Evolutionary conservation across 2,329 filamentous ascomycete genomes (phyloP).

Genomic region (Dactylellina sp.): DNA sequence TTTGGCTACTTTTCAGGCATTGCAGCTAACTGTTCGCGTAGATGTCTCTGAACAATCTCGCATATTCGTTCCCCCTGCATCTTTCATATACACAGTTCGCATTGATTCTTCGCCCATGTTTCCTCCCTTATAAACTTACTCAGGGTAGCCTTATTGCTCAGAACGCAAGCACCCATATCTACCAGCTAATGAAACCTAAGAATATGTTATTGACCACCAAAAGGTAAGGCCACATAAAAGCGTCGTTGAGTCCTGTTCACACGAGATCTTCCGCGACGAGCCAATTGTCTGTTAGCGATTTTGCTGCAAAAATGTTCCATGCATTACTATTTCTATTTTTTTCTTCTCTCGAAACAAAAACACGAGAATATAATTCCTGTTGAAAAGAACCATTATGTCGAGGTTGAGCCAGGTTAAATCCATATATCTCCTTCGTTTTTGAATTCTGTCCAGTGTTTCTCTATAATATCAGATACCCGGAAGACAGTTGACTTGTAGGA

Average conservation of each 20-base stretch:
- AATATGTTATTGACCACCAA: constrained; percentile 27
- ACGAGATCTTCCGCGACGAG: constrained; percentile 44
- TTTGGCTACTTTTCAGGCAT: background rate
- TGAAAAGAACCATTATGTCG: background rate
- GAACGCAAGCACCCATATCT: background rate
- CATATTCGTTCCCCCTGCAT: constrained; percentile 1
- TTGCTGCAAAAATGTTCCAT: constrained; percentile 40
- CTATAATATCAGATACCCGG: constrained; percentile 53
- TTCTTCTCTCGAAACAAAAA: constrained; percentile 16
- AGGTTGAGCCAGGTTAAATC: constrained; percentile 4
- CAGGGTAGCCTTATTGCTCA: constrained; percentile 9
- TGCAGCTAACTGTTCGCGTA: constrained; percentile 19
- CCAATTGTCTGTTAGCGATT: constrained; percentile 56
- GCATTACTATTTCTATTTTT: constrained; percentile 39
- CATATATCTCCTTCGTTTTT: constrained; percentile 6
- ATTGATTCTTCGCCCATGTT: background rate
- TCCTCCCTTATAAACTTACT: constrained; percentile 11
- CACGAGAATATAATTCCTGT: constrained; percentile 34
- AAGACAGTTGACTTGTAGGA: constrained; percentile 54
- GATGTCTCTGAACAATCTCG: constrained; percentile 43
- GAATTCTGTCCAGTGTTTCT: constrained; percentile 5
- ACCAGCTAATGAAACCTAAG: constrained; percentile 1
- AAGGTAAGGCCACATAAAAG: constrained; percentile 56
- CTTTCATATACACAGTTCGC: background rate
- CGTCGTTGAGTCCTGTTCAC: constrained; percentile 46